Evolutionary conservation across 2,329 filamentous ascomycete species (phyloP), one percentile per base, ranked within the genome.

Genomic region (Clarireedia paspali): DNA sequence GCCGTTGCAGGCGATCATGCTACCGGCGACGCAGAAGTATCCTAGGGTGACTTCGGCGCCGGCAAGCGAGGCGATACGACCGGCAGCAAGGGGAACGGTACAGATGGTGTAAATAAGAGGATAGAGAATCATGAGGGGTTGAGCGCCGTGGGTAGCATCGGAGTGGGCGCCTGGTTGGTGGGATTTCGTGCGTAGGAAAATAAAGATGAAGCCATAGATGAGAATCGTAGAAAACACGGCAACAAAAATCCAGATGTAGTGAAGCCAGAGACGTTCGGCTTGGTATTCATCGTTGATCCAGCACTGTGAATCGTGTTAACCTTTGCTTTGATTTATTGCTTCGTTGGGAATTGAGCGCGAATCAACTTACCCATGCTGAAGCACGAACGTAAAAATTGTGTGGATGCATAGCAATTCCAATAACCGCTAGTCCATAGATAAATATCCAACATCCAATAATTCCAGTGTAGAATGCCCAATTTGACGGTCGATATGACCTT

Each of bases 91-190:
- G 0, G 85, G 85, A 0, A 84, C 74, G 0, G 85, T 88, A 65
- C 85, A 85, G n/a, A 85, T 63, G 6, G 87, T 76, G 66, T 88
- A 88, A 60, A 88, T 83, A 61, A 85, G 65, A 0, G 85, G 85
- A 58, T 89, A 89, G 6, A 86, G 74, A 30, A 87, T 72, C 78
- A 81, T 81, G 59, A 87, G 82, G 5, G 64, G 65, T 9, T 64
- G 65, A 14, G 66, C 61, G 23, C 61, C 58, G 38, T 64, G 60
- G 7, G 54, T 17, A 10, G 34, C 39, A 3, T 55, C 27, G 3
- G 50, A 42, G 15, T 49, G 3, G 10, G n/a, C 26, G 27, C 34
- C 23, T 7, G 38, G 9, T 24, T 45, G n/a, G 30, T n/a, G 45
- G n/a, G 45, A 40, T 47, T 47, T 42, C 47, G 47, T 56, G 46